Base-by-base conservation (phyloP, 352 stramenopile genomes). In the Phytophthora pistaciae region DNA sequence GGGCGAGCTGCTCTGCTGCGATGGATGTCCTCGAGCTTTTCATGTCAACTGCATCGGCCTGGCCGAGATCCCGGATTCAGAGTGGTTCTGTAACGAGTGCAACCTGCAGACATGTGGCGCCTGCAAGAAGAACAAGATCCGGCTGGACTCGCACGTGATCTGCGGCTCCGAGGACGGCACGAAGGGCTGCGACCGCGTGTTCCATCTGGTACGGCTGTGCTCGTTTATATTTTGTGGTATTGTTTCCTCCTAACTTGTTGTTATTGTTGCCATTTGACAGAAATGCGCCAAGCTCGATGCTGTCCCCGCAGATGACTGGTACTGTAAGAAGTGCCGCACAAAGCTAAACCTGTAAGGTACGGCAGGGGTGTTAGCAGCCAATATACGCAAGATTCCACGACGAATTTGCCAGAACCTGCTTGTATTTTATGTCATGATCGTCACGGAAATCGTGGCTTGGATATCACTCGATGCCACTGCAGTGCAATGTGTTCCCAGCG, bases 1-100 rank as follows among this genome's bases (percentile, higher is more conserved):
- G n/a, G 94, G 93, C 3, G 87, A 97, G 60, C 46, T 98, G 18
- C 75, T 98, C 1, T 96, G 89, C 71, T 99, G 96, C 66, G 92
- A 96, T 64, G 91, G 88, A 14, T 99, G 96, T 64, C 95, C 95
- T 3, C 80, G 93, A 48, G 88, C 93, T 7, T 99, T 98, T 77
- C 96, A 99, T 79, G 65, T 87, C 6, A 83, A 87, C 33, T 99
- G 96, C 57, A 87, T 96, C 49, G 76, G 79, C 5, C 62, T 95
- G n/a, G 44, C 85, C 60, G 56, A 70, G 3, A 77, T 94, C n/a
- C 88, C 88, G 3, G 79, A 88, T 0, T 88, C 86, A 10, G 90
- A 96, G 58, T 97, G 91, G 91, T 97, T 96, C 61, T 97, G 91
- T 73, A 83, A 92, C 29, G 88, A 96, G 52, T 97, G 91, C 61